Evolutionary conservation across 2,329 filamentous ascomycete species (phyloP).

Genomic region (Colletotrichum destructivum): DNA sequence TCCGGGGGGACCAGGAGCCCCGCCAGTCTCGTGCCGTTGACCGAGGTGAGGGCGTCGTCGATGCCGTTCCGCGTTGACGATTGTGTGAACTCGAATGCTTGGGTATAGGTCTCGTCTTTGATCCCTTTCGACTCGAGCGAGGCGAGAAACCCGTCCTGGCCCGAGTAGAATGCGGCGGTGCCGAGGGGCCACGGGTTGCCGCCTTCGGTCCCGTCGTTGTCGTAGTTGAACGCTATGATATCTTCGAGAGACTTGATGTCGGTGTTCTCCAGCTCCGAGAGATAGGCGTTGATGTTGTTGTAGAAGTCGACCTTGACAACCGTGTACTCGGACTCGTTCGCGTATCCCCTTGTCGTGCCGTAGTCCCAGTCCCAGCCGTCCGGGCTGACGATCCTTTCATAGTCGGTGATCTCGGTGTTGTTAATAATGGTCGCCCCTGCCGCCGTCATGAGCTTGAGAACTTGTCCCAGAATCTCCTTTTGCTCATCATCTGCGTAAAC

Average conservation of each 20-base stretch:
- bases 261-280: slow-evolving; percentile 74
- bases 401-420: slow-evolving; percentile 76
- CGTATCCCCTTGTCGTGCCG: slow-evolving; percentile 69
- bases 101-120: slow-evolving; percentile 76
- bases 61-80: slow-evolving; percentile 77
- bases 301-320: slow-evolving; percentile 81
- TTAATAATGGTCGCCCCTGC: slow-evolving; percentile 80
- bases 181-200: slow-evolving; percentile 69
- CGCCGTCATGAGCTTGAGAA: slow-evolving; percentile 67
- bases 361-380: slow-evolving; percentile 84
- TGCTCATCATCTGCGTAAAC: slow-evolving; percentile 70
- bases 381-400: slow-evolving; percentile 74
- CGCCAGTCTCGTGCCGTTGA: slow-evolving; percentile 61
- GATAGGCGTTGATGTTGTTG: slow-evolving; percentile 73
- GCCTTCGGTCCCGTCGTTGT: slow-evolving; percentile 77
- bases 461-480: slow-evolving; percentile 63
- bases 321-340: slow-evolving; percentile 83
- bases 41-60: slow-evolving; percentile 73
- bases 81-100: slow-evolving; percentile 75
- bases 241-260: slow-evolving; percentile 73
- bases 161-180: slow-evolving; percentile 76
- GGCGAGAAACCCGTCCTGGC: slow-evolving; percentile 80
- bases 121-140: slow-evolving; percentile 73
- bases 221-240: slow-evolving; percentile 75
- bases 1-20: slow-evolving; percentile 79